Evolutionary conservation across 257 asterid genomes (phyloP), one percentile per base, ranked within the genome.

Genomic region (Mitragyna speciosa): DNA sequence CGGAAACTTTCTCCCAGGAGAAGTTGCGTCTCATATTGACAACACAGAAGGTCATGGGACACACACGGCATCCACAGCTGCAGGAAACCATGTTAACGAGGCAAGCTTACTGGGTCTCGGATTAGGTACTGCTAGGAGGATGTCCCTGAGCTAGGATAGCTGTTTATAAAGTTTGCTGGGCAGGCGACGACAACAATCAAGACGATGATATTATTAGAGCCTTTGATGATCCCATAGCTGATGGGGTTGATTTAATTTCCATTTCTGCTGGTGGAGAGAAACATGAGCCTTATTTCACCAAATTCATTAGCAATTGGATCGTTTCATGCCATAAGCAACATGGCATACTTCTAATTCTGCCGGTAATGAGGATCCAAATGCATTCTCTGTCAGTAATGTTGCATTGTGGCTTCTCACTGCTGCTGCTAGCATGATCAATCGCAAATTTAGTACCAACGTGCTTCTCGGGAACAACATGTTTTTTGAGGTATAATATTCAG

Each of bases 51-150:
- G 95, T 5, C 95, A 90, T 47, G 95, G 95, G 12, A 90, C 93
- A 17, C 95, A 89, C 85, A 91, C 93, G 1, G 89, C 95, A 66
- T 91, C 95, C 9, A 89, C 93, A 2, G 91, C 93, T 20, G 75
- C 89, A 17, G 93, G 93, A 0, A 78, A 76, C n/a, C 76, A 56
- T 1, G 81, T 76, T 7, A 36, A 41, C 17, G 66, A 43, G 77
- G 80, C 81, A 15, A 75, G 68, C 74, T 70, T 76, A 24, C 80
- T 69, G 45, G 77, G 76, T 26, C 49, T 67, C n/a, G 84, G 77
- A 12, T 65, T 63, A 33, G 81, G 81, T 5, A 56, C 47, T 6
- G 81, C 84, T 20, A 65, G 84, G 84, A 36, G 77, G 72, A 61
- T 73, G 73, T 10, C 80, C 81, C 2, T 47, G 65, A 12, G 76